These are phyloP conservation scores for Carallia brachiata DNA, from an alignment of 345 rosid genomes.

Conservation along the genomic window DNA sequence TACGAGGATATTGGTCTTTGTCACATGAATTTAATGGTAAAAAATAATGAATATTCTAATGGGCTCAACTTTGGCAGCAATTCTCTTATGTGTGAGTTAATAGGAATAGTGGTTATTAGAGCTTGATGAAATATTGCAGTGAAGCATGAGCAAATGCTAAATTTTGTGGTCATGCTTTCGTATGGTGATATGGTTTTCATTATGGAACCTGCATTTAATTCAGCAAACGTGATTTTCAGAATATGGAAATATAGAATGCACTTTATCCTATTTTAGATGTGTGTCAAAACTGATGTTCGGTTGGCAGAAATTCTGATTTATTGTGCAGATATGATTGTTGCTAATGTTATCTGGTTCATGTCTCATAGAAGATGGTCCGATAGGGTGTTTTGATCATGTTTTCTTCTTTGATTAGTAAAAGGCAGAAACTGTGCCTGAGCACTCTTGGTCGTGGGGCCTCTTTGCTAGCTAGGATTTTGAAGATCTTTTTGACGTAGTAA, in stretches of 20 bases:
- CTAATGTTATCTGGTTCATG: background rate
- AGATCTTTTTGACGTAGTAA: too few relatives aligned
- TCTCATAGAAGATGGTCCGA: background rate
- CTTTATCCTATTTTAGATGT: background rate
- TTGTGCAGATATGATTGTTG: background rate
- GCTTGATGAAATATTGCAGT: too few relatives aligned
- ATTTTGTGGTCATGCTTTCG: background rate
- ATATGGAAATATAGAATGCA: background rate
- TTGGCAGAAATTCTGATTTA: background rate
- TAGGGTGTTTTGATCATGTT: background rate
- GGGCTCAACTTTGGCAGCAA: background rate
- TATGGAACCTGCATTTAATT: too few relatives aligned
- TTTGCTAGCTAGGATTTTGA: too few relatives aligned
- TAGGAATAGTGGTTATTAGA: too few relatives aligned
- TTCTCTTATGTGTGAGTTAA: too few relatives aligned
- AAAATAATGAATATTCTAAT: conserved; percentile 4
- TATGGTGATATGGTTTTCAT: background rate
- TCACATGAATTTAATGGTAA: background rate
- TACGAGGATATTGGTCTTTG: conserved; percentile 12
- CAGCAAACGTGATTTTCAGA: too few relatives aligned
- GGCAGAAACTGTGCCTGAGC: too few relatives aligned
- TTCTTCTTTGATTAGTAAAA: too few relatives aligned
- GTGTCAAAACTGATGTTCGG: background rate
- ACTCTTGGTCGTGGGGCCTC: too few relatives aligned
- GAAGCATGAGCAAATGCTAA: background rate